phyloP scores from a whole-genome alignment of 257 asterid genomes.

The Fraxinus pennsylvanica region DNA sequence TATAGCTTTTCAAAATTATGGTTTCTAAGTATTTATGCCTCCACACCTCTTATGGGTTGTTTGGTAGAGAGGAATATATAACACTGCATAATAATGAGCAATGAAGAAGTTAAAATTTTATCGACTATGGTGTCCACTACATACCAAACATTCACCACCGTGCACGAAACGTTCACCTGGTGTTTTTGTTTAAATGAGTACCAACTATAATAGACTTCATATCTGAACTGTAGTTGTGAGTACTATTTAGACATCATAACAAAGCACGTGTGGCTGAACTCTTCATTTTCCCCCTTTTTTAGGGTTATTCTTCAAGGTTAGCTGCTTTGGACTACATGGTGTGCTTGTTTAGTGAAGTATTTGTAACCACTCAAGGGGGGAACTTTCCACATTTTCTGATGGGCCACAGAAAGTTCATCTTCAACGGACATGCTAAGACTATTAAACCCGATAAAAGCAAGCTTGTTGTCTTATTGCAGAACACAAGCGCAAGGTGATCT shows the following conservation, averaged over 20 bases:
- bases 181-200: not conserved
- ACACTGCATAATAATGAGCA: not conserved
- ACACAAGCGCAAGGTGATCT: constrained; percentile 64
- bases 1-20: no score
- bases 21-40: no score
- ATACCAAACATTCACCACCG: not conserved
- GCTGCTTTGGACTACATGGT: constrained; percentile 89
- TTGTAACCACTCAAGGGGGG: constrained; percentile 95
- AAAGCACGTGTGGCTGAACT: not conserved
- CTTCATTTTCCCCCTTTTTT: constrained; percentile 10
- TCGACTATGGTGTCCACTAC: not conserved
- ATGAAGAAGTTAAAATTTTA: not conserved
- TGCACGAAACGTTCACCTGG: not conserved
- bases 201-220: not conserved
- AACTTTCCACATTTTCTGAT: constrained; percentile 90
- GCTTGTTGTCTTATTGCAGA: constrained; percentile 65
- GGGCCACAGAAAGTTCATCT: constrained; percentile 81
- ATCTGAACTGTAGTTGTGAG: not conserved
- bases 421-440: constrained; percentile 84
- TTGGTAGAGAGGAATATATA: not conserved
- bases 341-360: constrained; percentile 81
- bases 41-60: no score
- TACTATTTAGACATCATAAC: not conserved
- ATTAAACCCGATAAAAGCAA: constrained; percentile 80
- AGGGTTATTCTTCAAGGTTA: constrained; percentile 78